Evolutionary conservation across 2,329 filamentous ascomycete genomes (phyloP).

Genomic region (Cadophora sp.): DNA sequence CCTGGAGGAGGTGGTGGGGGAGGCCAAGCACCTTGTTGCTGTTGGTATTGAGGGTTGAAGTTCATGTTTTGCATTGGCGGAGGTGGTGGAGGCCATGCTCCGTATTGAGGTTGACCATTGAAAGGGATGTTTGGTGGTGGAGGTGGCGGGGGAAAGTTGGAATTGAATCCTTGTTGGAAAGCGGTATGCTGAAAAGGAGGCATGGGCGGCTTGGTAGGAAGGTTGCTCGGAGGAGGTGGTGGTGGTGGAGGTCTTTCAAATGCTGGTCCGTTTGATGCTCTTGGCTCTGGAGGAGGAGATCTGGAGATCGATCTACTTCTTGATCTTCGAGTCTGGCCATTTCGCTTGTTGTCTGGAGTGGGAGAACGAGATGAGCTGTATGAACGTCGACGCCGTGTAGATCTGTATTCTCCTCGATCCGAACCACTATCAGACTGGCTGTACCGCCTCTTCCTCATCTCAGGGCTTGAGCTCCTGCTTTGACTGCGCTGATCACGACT

Average conservation of each 20-base stretch:
- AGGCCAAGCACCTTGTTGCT: slow-evolving; percentile 27
- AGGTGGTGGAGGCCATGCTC: slow-evolving; percentile 34
- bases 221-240: slow-evolving; percentile 20
- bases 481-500: slow-evolving; percentile 10
- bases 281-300: slow-evolving; percentile 26
- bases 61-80: slow-evolving; percentile 32
- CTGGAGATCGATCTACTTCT: slow-evolving; percentile 36
- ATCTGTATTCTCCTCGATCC: slow-evolving; percentile 30
- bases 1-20: slow-evolving; percentile 34
- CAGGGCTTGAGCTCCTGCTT: slow-evolving; percentile 34
- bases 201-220: slow-evolving; percentile 28
- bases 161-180: slow-evolving; percentile 38
- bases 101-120: slow-evolving; percentile 29
- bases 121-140: slow-evolving; percentile 30
- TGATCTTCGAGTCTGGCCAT: slow-evolving; percentile 30
- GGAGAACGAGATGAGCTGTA: slow-evolving; percentile 43
- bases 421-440: slow-evolving; percentile 39
- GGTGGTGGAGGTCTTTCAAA: slow-evolving; percentile 20
- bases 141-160: slow-evolving; percentile 37
- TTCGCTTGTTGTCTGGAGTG: slow-evolving; percentile 32
- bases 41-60: slow-evolving; percentile 31
- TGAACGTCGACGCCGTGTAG: slow-evolving; percentile 38
- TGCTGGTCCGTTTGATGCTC: slow-evolving; percentile 18
- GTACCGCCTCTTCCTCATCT: slow-evolving; percentile 39
- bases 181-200: slow-evolving; percentile 30